Evolutionary conservation across 495 filamentous ascomycete species (phyloP), one percentile per base, ranked within the genome.

Genomic region (Aspergillus sclerotiicarbonarius): DNA sequence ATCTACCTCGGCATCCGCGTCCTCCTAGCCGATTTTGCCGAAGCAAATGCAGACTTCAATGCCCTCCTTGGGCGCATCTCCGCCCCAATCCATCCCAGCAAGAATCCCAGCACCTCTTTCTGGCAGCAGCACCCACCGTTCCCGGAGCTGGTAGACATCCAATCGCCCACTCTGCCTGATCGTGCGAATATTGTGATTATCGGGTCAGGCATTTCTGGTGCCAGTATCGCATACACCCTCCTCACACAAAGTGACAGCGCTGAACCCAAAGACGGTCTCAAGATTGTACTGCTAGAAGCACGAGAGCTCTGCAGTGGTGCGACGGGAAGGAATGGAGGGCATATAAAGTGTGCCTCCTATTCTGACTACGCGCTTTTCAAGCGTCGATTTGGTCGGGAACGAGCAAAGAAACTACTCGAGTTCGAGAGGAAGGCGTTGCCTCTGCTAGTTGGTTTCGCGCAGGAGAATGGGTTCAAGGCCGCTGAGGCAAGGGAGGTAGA

Each of bases 281-380:
- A 71, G 8, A 68, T 92, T 0, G 78, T 91, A 1, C 86, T 94
- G 79, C 74, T 96, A 2, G 91, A 96, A 70, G 90, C 90, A 6
- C 79, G 90, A 50, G 85, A 89, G 69, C 83, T 86, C 8, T 92
- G 88, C 66, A 90, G 80, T 74, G 91, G 91, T 15, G 91, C 90
- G 16, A 94, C 91, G 0, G 90, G 90, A 0, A 75, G 90, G 0
- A 79, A 79, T 54, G 75, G 76, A 0, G 74, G 74, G 0, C 74
- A 77, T 49, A 68, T 75, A 0, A 59, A 41, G 15, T 41, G 37
- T n/a, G 37, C 37, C 12, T 6, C 37, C 1, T 41, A 41, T 6
- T 13, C 37, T 0, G 37, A 41, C 37, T 41, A 41, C 13, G 37
- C 37, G 69, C 72, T 6, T 21, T 68, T 0, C 70, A 57, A 1